Conservation (phyloP, 371 early-diverging fungal genomes). For the Blakeslea trispora region DNA sequence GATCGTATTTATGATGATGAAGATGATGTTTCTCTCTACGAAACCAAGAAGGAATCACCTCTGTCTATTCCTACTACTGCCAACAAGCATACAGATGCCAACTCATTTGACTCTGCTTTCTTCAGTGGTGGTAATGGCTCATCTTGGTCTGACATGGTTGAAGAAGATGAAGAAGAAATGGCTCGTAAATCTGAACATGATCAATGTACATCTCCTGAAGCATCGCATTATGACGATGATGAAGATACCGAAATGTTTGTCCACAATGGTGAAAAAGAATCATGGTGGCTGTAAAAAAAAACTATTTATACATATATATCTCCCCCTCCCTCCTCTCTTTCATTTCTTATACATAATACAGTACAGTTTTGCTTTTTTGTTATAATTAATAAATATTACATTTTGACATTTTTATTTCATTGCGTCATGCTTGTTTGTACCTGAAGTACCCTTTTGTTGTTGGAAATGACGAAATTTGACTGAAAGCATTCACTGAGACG, state of each 20-base stretch:
- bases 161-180: constrained; percentile 28
- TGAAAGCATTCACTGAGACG: too few species aligned
- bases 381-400: too few species aligned
- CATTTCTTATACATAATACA: too few species aligned
- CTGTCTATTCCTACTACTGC: constrained; percentile 6
- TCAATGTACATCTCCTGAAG: not conserved
- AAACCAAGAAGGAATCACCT: constrained; percentile 14
- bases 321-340: too few species aligned
- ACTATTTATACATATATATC: not conserved
- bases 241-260: constrained; percentile 45
- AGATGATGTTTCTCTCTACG: constrained; percentile 13
- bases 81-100: constrained; percentile 18
- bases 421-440: too few species aligned
- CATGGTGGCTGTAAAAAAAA: constrained; percentile 45
- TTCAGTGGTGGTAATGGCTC: constrained; percentile 28
- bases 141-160: constrained; percentile 40
- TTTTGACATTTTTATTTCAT: too few species aligned
- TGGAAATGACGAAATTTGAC: too few species aligned
- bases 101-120: constrained; percentile 44
- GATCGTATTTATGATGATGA: constrained; percentile 10
- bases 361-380: too few species aligned
- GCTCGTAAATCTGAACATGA: not conserved
- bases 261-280: constrained; percentile 42
- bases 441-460: too few species aligned
- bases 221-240: constrained; percentile 17